Evolutionary conservation across 148 eudicot species (phyloP).

Genomic region (Amaranthus palmeri): DNA sequence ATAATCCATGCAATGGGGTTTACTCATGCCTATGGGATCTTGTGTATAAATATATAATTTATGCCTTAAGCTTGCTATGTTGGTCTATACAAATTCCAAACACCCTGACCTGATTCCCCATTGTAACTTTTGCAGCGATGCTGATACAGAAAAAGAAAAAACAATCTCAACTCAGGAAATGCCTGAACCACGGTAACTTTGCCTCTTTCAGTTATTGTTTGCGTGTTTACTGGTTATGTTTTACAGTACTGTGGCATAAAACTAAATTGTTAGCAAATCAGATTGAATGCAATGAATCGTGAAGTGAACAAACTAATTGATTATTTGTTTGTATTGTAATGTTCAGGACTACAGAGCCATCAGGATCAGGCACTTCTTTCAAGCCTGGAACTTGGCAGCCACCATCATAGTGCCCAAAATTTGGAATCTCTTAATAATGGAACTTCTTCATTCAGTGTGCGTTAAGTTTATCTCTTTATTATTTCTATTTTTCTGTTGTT

Average conservation of each 20-base stretch:
- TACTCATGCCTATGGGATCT: not conserved
- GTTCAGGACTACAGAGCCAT: conserved; percentile 84
- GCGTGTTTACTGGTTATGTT: not conserved
- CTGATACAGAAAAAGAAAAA: conserved; percentile 32
- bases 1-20: not conserved
- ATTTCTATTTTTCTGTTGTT: no score
- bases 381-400: conserved; percentile 97
- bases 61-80: not conserved
- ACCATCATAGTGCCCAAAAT: conserved; percentile 46
- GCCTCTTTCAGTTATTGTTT: not conserved
- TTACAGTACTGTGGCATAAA: not conserved
- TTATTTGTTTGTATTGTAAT: not conserved
- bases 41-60: conserved; percentile 6
- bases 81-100: not conserved
- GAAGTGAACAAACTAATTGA: not conserved
- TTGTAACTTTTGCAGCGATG: conserved; percentile 34
- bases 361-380: conserved; percentile 75
- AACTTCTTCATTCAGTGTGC: not conserved
- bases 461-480: no score
- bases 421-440: not conserved
- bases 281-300: not conserved
- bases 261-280: not conserved
- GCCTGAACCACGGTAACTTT: conserved; percentile 45
- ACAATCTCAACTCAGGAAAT: conserved; percentile 29
- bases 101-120: not conserved